Percentiles rank a stretch among this genome's conserved stretches.
These are phyloP conservation scores for Geotrichum armillariae DNA, from an alignment of 1,139 yeast genomes.

Conservation along the genomic window DNA sequence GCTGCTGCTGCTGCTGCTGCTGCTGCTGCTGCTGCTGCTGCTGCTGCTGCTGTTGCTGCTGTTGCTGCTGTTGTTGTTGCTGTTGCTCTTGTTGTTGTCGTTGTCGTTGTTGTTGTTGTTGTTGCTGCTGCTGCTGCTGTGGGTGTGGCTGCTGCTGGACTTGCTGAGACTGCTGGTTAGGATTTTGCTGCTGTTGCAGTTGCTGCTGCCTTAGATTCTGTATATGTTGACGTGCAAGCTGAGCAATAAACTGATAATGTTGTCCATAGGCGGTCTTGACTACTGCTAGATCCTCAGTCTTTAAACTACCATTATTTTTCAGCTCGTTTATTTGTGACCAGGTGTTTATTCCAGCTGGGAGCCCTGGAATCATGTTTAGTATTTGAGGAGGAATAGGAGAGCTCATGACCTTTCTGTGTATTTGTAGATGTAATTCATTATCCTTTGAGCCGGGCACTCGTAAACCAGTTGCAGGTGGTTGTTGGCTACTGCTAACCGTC, in stretches of 20 bases:
- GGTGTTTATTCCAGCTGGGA: constrained; percentile 9
- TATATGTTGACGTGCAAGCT: constrained; percentile 1
- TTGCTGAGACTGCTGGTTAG: constrained; percentile 5
- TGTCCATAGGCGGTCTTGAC: constrained; percentile 6
- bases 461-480: neutral
- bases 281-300: neutral
- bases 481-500: neutral
- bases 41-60: neutral
- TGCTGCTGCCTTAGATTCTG: neutral
- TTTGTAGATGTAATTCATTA: neutral
- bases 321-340: constrained; percentile 11
- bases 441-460: neutral
- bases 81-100: neutral
- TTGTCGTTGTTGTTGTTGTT: constrained; percentile 2
- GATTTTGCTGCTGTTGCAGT: constrained; percentile 12
- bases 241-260: neutral
- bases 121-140: constrained; percentile 4
- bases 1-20: constrained; percentile 23
- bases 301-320: constrained; percentile 11
- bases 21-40: constrained; percentile 10
- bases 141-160: neutral
- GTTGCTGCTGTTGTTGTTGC: constrained; percentile 4
- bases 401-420: constrained; percentile 1
- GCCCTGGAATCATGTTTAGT: constrained; percentile 9
- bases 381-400: constrained; percentile 9